These are phyloP conservation scores for Sugiyamaella boreocaroliniensis DNA, from an alignment of 805 yeast species.

Conservation along the genomic window DNA sequence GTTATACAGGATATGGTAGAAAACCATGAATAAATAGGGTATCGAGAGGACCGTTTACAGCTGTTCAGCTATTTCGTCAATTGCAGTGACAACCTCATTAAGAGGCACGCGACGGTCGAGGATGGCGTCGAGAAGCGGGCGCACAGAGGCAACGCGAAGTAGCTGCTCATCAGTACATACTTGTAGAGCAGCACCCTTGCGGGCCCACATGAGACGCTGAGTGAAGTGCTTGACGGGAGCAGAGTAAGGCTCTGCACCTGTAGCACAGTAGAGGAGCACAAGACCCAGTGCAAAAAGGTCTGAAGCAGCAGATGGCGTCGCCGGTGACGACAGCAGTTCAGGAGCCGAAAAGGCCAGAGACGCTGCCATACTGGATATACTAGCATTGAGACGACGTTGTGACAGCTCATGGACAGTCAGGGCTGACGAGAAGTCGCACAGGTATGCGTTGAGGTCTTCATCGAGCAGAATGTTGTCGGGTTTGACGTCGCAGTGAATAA, in stretches of 20 bases:
- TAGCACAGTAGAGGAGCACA: conserved; percentile 39
- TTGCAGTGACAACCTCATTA: neutral
- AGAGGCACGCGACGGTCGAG: conserved; percentile 5
- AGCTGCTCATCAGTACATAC: conserved; percentile 15
- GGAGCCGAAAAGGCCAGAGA: conserved; percentile 45
- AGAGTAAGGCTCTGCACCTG: conserved; percentile 41
- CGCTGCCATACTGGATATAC: conserved; percentile 28
- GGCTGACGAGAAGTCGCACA: conserved; percentile 46
- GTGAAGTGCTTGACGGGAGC: conserved; percentile 27
- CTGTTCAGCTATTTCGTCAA: neutral
- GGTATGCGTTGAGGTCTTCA: conserved; percentile 28
- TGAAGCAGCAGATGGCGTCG: conserved; percentile 32
- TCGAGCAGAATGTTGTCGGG: conserved; percentile 39
- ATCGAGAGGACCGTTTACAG: neutral
- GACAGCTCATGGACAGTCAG: conserved; percentile 19
- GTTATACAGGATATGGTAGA: neutral
- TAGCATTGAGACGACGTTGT: conserved; percentile 16
- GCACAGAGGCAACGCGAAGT: conserved; percentile 3
- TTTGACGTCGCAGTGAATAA: conserved; percentile 45
- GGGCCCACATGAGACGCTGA: conserved; percentile 29
- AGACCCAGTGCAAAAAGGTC: conserved; percentile 45
- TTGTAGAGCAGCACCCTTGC: conserved; percentile 25
- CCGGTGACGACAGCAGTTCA: conserved; percentile 32
- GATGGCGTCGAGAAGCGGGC: conserved; percentile 4
- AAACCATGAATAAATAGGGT: conserved; percentile 2